Evolutionary conservation across 345 rosid genomes (phyloP).

Genomic region (Fremontodendron californicum): DNA sequence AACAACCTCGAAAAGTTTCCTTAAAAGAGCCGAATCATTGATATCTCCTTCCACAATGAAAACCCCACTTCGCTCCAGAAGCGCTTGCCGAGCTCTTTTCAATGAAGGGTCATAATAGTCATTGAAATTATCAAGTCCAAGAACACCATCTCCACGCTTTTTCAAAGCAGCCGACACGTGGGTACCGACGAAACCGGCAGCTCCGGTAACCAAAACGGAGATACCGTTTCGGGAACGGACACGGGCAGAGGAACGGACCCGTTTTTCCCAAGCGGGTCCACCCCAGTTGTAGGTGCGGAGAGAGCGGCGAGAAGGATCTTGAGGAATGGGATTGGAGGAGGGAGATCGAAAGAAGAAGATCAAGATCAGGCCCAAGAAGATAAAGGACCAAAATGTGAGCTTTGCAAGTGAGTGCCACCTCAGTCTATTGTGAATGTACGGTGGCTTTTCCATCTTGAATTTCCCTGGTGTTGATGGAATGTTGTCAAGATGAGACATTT

Average conservation of each 20-base stretch:
- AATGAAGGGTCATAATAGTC: slow-evolving; percentile 82
- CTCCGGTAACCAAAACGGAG: slow-evolving; percentile 86
- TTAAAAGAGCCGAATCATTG: slow-evolving; percentile 61
- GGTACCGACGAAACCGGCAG: slow-evolving; percentile 93
- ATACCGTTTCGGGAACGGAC: slow-evolving; percentile 61
- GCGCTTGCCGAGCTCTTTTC: slow-evolving; percentile 76
- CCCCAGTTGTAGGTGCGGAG: slow-evolving; percentile 72
- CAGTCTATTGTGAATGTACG: slow-evolving; percentile 47
- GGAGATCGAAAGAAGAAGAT: slow-evolving; percentile 85
- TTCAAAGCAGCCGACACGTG: slow-evolving; percentile 79
- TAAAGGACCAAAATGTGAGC: slow-evolving; percentile 75
- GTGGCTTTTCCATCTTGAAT: slow-evolving; percentile 93
- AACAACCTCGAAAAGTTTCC: slow-evolving; percentile 70
- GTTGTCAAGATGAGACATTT: slow-evolving; percentile 83
- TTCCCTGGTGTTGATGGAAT: slow-evolving; percentile 88
- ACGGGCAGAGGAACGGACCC: slow-evolving; percentile 59
- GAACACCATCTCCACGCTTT: slow-evolving; percentile 84
- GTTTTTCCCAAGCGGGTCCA: slow-evolving; percentile 75
- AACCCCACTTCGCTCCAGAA: slow-evolving; percentile 68
- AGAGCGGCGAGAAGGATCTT: slow-evolving; percentile 83
- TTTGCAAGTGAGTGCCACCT: slow-evolving; percentile 71
- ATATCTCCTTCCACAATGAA: slow-evolving; percentile 92
- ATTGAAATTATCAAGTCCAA: slow-evolving; percentile 87
- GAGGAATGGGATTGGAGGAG: slow-evolving; percentile 38
- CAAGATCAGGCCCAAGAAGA: slow-evolving; percentile 67